Conservation (phyloP, 805 yeast species). For the Ogataea dorogensis region DNA sequence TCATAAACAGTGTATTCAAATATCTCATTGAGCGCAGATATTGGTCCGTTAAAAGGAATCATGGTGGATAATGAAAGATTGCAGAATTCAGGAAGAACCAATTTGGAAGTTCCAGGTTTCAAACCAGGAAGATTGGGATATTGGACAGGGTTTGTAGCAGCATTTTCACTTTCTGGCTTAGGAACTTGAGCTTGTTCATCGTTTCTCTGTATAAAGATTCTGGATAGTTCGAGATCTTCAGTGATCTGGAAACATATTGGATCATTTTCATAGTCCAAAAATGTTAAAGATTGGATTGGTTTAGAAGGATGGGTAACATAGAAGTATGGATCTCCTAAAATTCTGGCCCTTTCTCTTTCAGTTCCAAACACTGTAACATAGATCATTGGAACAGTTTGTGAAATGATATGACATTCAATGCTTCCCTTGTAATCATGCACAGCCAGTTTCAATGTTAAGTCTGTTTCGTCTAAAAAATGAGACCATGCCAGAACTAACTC, state of each 20-base stretch:
- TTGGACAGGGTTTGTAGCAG: not conserved
- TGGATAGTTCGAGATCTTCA: constrained; percentile 23
- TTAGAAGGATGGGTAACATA: constrained; percentile 22
- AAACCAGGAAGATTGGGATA: not conserved
- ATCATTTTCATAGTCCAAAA: constrained; percentile 5
- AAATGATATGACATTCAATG: constrained; percentile 31
- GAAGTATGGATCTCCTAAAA: constrained; percentile 27
- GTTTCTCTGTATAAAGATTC: constrained; percentile 8
- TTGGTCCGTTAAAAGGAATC: constrained; percentile 1
- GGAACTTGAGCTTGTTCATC: constrained; percentile 1
- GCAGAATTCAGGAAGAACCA: no score
- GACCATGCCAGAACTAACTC: constrained; percentile 66
- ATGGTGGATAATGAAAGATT: not conserved
- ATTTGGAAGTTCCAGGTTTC: not conserved
- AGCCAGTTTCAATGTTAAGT: constrained; percentile 48
- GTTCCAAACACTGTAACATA: constrained; percentile 33
- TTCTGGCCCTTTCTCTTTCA: constrained; percentile 14
- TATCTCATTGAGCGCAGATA: not conserved
- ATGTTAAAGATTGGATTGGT: constrained; percentile 18
- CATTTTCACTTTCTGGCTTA: not conserved
- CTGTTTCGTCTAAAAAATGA: constrained; percentile 57
- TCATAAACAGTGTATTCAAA: constrained; percentile 18
- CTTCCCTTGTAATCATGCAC: constrained; percentile 20
- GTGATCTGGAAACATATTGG: constrained; percentile 19
- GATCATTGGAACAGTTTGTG: constrained; percentile 29